Percentiles rank a stretch among this genome's conserved stretches.
These are phyloP conservation scores for Straminergon stramineum DNA, from an alignment of 225 moss, liverwort and hornwort species.

Conservation along the genomic window DNA sequence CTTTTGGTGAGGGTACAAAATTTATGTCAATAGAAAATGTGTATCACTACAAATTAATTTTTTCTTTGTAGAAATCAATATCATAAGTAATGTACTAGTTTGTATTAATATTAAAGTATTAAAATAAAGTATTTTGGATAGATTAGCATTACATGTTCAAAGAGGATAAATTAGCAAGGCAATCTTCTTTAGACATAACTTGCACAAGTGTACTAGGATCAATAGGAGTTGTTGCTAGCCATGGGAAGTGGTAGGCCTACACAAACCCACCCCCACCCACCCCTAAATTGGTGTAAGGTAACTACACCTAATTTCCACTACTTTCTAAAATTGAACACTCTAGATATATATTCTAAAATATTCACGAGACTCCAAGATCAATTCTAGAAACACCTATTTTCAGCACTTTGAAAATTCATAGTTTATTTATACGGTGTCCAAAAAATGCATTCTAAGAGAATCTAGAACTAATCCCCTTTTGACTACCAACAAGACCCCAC, in stretches of 20 bases:
- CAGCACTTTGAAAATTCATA: too few species aligned
- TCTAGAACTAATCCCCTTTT: too few species aligned
- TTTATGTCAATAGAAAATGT: neutral
- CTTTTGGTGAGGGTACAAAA: too few species aligned
- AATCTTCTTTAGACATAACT: accelerated
- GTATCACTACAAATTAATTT: neutral
- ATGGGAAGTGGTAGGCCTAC: neutral
- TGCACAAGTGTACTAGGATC: accelerated
- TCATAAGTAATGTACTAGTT: neutral
- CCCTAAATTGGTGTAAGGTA: neutral
- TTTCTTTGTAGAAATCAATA: neutral
- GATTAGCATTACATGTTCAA: neutral
- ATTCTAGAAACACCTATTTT: too few species aligned
- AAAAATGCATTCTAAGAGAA: too few species aligned
- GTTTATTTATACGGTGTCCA: too few species aligned
- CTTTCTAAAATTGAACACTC: too few species aligned
- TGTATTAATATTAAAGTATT: neutral
- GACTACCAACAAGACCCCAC: too few species aligned
- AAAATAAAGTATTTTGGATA: neutral
- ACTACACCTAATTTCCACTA: too few species aligned
- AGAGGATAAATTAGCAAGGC: accelerated
- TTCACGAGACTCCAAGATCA: too few species aligned
- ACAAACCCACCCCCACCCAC: accelerated
- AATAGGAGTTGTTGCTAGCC: neutral
- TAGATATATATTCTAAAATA: too few species aligned